Evolutionary conservation across 225 moss, liverwort and hornwort species (phyloP), one percentile per base, ranked within the genome.

Genomic region (Anthoceros angustus): DNA sequence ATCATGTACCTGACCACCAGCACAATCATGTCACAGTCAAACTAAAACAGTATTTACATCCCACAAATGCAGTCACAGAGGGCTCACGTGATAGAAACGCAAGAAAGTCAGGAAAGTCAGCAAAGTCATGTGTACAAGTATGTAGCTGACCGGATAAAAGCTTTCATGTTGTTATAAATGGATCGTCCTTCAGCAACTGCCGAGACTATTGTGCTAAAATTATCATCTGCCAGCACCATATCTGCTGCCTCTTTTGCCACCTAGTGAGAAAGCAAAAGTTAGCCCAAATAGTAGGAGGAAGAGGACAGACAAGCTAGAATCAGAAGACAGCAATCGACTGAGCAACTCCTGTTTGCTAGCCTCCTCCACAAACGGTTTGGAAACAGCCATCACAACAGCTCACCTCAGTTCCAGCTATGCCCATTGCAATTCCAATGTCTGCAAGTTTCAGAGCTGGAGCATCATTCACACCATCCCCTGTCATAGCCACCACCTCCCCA

Each of bases 361-460:
- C 64, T 26, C 64, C 64, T 38, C 64, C 21, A 64, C 64, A 39
- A 65, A 2, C 10, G 16, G 42, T 11, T 8, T 26, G 65, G 65
- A 65, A 65, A 11, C 23, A 26, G 32, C 2, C 32, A 32, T 32
- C 32, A 4, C 32, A 32, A 32, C 60, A 32, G 18, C 68, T 18
- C 73, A 94, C 94, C 94, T 94, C 94, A 68, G 94, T 94, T 70
- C 94, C 94, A n/a, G 94, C 73, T 68, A 94, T 94, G 40, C 94
- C 94, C 94, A 94, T 90, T 39, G 94, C 90, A 25, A 95, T 77
- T 67, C 94, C 94, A 68, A 95, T 91, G 66, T 95, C 94, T 11
- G 94, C 94, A 67, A 94, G 86, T 67, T 94, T 94, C 77, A 94
- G 74, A 15, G 94, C 94, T 70, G 94, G 90, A 61, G 94, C 94